Base-by-base conservation (phyloP, 768 basidiomycete species). In the Auriscalpium vulgare region DNA sequence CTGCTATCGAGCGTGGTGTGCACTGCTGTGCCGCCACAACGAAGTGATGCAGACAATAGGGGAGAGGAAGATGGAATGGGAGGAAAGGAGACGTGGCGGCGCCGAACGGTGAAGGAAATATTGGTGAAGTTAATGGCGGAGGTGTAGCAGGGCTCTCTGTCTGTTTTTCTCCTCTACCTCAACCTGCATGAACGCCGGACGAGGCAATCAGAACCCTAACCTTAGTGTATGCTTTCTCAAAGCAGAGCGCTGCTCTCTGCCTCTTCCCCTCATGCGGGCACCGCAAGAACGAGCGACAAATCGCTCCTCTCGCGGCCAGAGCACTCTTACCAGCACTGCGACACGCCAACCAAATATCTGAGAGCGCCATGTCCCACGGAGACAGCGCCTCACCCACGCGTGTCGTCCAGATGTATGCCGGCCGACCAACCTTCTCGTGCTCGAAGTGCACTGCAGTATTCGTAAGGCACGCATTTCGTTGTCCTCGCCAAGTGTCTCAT, bases 401-500 rank as follows among this genome's bases (percentile, higher is more conserved):
- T 51, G 86, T 85, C 2, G 65, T 81, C n/a, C 77, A 80, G 45
- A 74, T 75, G 1, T 91, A 83, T 65, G 71, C 79, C 6, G 80
- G 78, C n/a, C 83, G 78, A 47, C 84, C 89, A n/a, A 76, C 71
- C 14, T 90, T 79, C 66, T 81, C 79, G 2, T 91, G 88, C 63
- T 70, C 79, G 16, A 79, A 79, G 51, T 91, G 89, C 64, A 77
- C 85, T 49, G 83, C 84, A 16, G 79, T 83, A 14, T 80, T 91
- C 51, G 88, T 88, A 53, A 53, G 85, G 71, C 37, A 10, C 53
- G 19, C 10, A 10, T 16, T 8, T 47, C 45, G 13, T 48, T 47
- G 16, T 34, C 52, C 58, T 16, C 29, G 29, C 29, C 29, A 29
- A 29, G 29, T 29, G 29, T 29, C 29, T 29, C 29, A 29, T 29